These are phyloP conservation scores for Irpex sp. DNA, from an alignment of 1,284 basidiomycete genomes.

Conservation along the genomic window DNA sequence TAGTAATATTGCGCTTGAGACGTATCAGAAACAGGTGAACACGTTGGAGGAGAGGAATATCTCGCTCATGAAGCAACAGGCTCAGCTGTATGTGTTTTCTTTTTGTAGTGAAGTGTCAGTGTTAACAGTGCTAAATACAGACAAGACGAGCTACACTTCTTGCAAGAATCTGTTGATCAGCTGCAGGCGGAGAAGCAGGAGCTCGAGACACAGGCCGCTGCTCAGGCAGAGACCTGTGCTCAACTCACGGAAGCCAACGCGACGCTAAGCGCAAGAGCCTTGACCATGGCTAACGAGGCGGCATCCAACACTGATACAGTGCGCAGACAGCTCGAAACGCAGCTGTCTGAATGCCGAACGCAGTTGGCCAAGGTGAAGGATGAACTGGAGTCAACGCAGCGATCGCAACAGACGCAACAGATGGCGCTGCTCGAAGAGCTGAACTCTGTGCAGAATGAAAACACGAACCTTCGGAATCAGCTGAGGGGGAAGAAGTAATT, in stretches of 20 bases:
- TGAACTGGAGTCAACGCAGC: conserved; percentile 45
- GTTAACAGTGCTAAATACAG: conserved; percentile 32
- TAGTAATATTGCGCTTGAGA: conserved; percentile 70
- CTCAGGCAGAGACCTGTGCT: conserved; percentile 64
- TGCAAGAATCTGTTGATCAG: conserved; percentile 60
- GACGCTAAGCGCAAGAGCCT: conserved; percentile 61
- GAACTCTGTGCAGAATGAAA: conserved; percentile 74
- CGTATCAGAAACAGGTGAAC: conserved; percentile 82
- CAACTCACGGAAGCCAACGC: conserved; percentile 77
- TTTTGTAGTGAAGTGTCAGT: conserved; percentile 1
- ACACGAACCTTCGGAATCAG: conserved; percentile 61
- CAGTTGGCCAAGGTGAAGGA: conserved; percentile 33
- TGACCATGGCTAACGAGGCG: conserved; percentile 73
- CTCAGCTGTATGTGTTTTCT: conserved; percentile 45
- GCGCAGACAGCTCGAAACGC: conserved; percentile 49
- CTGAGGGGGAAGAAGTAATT: conserved; percentile 48
- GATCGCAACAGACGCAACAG: conserved; percentile 63
- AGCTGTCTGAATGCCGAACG: conserved; percentile 42
- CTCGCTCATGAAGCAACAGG: conserved; percentile 42
- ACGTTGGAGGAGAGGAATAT: conserved; percentile 71
- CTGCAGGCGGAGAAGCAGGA: conserved; percentile 58
- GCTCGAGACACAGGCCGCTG: conserved; percentile 62
- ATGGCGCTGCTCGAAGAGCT: conserved; percentile 73
- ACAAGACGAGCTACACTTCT: conserved; percentile 60
- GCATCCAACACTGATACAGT: conserved; percentile 53